Evolutionary conservation across 2,329 filamentous ascomycete species (phyloP).

Genomic region (Sporothrix pallida): DNA sequence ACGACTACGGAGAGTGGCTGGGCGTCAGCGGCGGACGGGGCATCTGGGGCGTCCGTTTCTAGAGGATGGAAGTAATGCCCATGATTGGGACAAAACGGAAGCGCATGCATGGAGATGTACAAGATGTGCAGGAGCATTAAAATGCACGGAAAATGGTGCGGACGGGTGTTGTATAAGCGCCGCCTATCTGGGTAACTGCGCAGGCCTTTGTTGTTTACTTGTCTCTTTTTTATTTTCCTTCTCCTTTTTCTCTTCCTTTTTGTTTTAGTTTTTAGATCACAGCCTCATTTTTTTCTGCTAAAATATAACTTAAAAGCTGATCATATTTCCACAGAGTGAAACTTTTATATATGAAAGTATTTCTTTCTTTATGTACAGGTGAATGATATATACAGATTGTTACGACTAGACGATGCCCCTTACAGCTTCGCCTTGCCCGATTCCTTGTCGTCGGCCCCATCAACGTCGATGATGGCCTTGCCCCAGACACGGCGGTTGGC

Average conservation of each 20-base stretch:
- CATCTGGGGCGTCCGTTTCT: conserved; percentile 72
- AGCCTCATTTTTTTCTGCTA: conserved; percentile 2
- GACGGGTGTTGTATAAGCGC: conserved; percentile 24
- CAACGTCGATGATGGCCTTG: conserved; percentile 59
- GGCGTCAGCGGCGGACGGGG: conserved; percentile 81
- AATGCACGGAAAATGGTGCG: neutral
- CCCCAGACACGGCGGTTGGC: conserved; percentile 58
- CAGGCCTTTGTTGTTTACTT: neutral
- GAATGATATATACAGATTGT: neutral
- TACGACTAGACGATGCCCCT: neutral
- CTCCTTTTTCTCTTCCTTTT: neutral
- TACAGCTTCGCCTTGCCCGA: conserved; percentile 22
- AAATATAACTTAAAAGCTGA: conserved; percentile 7
- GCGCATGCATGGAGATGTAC: neutral
- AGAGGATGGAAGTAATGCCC: neutral
- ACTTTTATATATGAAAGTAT: neutral
- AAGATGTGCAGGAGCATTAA: neutral
- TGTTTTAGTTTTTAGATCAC: conserved; percentile 25
- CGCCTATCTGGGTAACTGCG: neutral
- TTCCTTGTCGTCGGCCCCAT: conserved; percentile 32
- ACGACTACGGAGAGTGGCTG: conserved; percentile 80
- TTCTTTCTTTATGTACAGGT: neutral
- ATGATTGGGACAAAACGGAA: too few species aligned
- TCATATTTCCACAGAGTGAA: neutral
- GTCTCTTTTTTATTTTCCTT: neutral